Evolutionary conservation across 2,329 filamentous ascomycete species (phyloP).

Genomic region (Alternaria incomplexa): DNA sequence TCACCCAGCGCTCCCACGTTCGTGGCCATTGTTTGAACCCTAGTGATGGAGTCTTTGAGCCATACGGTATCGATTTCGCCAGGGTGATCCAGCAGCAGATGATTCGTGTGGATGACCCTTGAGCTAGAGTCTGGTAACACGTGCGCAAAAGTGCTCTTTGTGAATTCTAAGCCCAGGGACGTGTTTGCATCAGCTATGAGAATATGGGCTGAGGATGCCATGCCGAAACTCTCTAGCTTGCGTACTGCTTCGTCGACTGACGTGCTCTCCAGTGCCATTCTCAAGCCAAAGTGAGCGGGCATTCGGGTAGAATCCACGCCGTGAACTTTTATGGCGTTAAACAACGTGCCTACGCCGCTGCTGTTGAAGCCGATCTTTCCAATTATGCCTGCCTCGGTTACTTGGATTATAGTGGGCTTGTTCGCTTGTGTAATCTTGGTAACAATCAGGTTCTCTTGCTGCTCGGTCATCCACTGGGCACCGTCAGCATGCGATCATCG

Average conservation of each 20-base stretch:
- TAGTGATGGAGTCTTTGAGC: slow-evolving; percentile 49
- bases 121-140: slow-evolving; percentile 39
- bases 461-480: slow-evolving; percentile 57
- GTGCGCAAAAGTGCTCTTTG: slow-evolving; percentile 43
- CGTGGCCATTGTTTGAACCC: slow-evolving; percentile 48
- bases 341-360: slow-evolving; percentile 62
- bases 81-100: slow-evolving; percentile 49
- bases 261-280: slow-evolving; percentile 60
- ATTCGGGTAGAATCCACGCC: slow-evolving; percentile 60
- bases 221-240: slow-evolving; percentile 53
- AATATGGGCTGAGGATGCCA: slow-evolving; percentile 62
- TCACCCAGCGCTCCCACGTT: slow-evolving; percentile 27
- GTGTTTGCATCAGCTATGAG: slow-evolving; percentile 58
- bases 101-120: slow-evolving; percentile 54
- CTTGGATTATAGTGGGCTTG: slow-evolving; percentile 60
- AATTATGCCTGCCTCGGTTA: slow-evolving; percentile 67
- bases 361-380: slow-evolving; percentile 71
- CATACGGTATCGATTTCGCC: slow-evolving; percentile 51
- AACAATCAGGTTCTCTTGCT: slow-evolving; percentile 59
- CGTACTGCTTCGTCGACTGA: slow-evolving; percentile 56
- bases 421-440: slow-evolving; percentile 53
- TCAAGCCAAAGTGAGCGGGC: slow-evolving; percentile 67
- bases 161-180: slow-evolving; percentile 59
- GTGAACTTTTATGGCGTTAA: slow-evolving; percentile 67
- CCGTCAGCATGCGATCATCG: not conserved